Conservation (phyloP, 2,329 filamentous ascomycete species). For the Neodidymelliopsis sp. region DNA sequence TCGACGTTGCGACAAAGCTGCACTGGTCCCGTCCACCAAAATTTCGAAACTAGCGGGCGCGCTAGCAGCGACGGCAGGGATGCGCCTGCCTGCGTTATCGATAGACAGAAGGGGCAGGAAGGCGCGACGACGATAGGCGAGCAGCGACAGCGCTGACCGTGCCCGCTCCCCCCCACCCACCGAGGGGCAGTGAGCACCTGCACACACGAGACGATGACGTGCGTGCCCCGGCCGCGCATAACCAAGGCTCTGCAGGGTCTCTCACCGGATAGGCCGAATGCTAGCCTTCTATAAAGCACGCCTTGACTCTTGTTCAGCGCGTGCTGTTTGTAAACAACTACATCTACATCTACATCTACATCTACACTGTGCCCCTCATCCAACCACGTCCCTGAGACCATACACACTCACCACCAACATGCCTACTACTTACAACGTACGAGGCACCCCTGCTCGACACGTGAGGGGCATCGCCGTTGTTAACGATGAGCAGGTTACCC, state of each 20-base stretch:
- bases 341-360: conserved; percentile 3
- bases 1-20: conserved; percentile 12
- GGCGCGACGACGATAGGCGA: too few species aligned
- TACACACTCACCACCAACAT: conserved; percentile 32
- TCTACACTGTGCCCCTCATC: conserved; percentile 2
- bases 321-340: conserved; percentile 6
- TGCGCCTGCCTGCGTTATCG: conserved; percentile 38
- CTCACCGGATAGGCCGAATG: conserved; percentile 8
- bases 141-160: too few species aligned
- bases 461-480: neutral
- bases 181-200: conserved; percentile 10
- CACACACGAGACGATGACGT: conserved; percentile 13
- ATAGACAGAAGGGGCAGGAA: conserved; percentile 27
- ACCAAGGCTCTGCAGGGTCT: conserved; percentile 34
- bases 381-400: neutral
- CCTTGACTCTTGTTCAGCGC: conserved; percentile 23
- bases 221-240: conserved; percentile 22
- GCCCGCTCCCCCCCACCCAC: too few species aligned
- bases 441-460: conserved; percentile 1
- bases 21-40: conserved; percentile 30
- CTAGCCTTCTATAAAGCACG: conserved; percentile 39
- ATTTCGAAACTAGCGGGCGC: conserved; percentile 42
- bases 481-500: conserved; percentile 69
- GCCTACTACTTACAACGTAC: conserved; percentile 48
- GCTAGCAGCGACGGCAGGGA: conserved; percentile 37